A percentile compares a stretch with the other conserved stretches of the same genome.
These are phyloP conservation scores for Coemansia reversa DNA, from an alignment of 192 early-diverging fungal genomes.

Conservation along the genomic window DNA sequence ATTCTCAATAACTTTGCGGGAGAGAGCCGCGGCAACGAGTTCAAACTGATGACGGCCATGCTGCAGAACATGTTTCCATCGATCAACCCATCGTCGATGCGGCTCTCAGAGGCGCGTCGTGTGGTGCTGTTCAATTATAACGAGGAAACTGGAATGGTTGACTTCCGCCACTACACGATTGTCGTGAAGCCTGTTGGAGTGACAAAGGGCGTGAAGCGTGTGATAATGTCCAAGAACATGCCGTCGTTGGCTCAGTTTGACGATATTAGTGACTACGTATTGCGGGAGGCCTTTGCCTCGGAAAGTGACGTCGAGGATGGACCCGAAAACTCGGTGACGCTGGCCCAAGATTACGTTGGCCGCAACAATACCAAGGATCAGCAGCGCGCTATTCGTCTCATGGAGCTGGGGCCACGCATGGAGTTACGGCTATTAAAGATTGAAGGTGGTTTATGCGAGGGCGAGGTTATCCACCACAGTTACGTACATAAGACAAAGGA, in stretches of 20 bases:
- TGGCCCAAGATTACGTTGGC: constrained; percentile 80
- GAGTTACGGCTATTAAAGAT: constrained; percentile 85
- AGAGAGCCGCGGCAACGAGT: constrained; percentile 42
- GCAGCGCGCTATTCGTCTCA: constrained; percentile 80
- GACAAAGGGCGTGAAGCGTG: constrained; percentile 83
- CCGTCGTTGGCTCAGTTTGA: constrained; percentile 77
- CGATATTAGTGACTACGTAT: constrained; percentile 92
- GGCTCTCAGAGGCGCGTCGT: constrained; percentile 81
- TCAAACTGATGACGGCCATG: constrained; percentile 91
- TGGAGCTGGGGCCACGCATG: constrained; percentile 92
- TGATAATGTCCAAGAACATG: constrained; percentile 70
- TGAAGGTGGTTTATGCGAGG: constrained; percentile 82
- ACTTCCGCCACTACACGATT: constrained; percentile 93
- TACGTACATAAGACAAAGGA: constrained; percentile 69
- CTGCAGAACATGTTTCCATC: constrained; percentile 97
- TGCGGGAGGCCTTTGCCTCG: constrained; percentile 77
- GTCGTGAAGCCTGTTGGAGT: constrained; percentile 86
- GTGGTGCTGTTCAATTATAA: constrained; percentile 93
- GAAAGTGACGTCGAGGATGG: constrained; percentile 94
- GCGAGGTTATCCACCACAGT: constrained; percentile 90
- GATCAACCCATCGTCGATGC: constrained; percentile 95
- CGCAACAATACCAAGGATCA: constrained; percentile 71
- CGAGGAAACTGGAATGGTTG: constrained; percentile 74
- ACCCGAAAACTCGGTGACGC: constrained; percentile 78
- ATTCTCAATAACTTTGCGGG: constrained; percentile 56